Evolutionary conservation across 257 asterid species (phyloP).

Genomic region (Lycium barbarum): DNA sequence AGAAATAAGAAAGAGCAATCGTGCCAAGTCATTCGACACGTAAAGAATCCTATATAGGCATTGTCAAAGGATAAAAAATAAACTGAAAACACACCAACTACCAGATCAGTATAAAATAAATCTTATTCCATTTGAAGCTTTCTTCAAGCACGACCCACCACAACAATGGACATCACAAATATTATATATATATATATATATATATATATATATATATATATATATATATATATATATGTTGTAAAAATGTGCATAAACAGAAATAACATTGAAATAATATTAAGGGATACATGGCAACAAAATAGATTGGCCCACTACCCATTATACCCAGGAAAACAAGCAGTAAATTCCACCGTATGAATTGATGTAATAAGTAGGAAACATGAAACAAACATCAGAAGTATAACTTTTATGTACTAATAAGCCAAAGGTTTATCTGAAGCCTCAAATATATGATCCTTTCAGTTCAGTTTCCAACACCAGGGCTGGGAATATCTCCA

Average conservation of each 20-base stretch:
- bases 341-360: not conserved
- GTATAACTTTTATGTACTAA: conserved; percentile 15
- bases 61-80: no score
- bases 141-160: not conserved
- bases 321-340: not conserved
- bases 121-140: not conserved
- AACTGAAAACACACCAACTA: no score
- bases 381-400: not conserved
- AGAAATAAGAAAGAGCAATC: no score
- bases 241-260: not conserved
- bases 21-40: no score
- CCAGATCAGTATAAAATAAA: not conserved
- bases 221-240: not conserved
- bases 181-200: no score
- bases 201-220: no score
- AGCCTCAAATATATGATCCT: not conserved
- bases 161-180: not conserved
- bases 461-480: conserved; percentile 19
- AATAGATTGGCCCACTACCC: not conserved
- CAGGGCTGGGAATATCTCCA: conserved; percentile 23
- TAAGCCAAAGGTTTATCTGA: not conserved
- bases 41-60: no score
- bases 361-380: not conserved
- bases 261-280: not conserved
- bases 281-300: not conserved